A percentile compares a stretch with the other conserved stretches of the same genome.
Conservation (phyloP, 768 basidiomycete genomes). For the Termitomyces titanicus region DNA sequence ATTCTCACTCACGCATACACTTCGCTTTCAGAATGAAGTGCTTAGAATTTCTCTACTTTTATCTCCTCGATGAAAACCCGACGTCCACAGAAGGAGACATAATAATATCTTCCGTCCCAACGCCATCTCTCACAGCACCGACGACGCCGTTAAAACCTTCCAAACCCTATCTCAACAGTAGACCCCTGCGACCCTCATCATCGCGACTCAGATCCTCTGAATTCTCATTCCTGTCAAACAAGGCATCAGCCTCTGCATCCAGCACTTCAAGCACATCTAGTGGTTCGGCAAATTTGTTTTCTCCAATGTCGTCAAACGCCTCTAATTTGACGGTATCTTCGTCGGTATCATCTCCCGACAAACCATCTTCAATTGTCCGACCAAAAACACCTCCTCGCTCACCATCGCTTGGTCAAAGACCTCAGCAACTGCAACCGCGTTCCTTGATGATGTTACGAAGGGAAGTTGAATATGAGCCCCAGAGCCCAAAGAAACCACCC, state of each 20-base stretch:
- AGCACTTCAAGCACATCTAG: conserved; percentile 36
- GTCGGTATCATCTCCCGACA: conserved; percentile 38
- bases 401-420: conserved; percentile 22
- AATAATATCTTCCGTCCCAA: conserved; percentile 13
- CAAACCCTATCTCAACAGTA: conserved; percentile 33
- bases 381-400: conserved; percentile 25
- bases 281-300: conserved; percentile 37
- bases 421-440: conserved; percentile 34
- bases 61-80: conserved; percentile 79
- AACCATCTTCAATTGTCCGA: conserved; percentile 22
- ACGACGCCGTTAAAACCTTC: conserved; percentile 38
- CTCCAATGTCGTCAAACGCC: conserved; percentile 37
- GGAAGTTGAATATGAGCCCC: conserved; percentile 72
- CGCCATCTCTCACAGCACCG: conserved; percentile 32
- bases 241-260: conserved; percentile 18
- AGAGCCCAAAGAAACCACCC: conserved; percentile 59
- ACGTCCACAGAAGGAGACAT: conserved; percentile 16
- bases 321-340: conserved; percentile 38
- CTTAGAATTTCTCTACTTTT: conserved; percentile 93
- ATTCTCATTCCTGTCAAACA: conserved; percentile 20
- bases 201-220: conserved; percentile 38
- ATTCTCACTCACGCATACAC: background rate
- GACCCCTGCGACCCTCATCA: conserved; percentile 34
- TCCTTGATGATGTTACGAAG: conserved; percentile 63
- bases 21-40: conserved; percentile 78